Evolutionary conservation across 2,329 filamentous ascomycete species (phyloP).

Genomic region (Alternaria infectoria): DNA sequence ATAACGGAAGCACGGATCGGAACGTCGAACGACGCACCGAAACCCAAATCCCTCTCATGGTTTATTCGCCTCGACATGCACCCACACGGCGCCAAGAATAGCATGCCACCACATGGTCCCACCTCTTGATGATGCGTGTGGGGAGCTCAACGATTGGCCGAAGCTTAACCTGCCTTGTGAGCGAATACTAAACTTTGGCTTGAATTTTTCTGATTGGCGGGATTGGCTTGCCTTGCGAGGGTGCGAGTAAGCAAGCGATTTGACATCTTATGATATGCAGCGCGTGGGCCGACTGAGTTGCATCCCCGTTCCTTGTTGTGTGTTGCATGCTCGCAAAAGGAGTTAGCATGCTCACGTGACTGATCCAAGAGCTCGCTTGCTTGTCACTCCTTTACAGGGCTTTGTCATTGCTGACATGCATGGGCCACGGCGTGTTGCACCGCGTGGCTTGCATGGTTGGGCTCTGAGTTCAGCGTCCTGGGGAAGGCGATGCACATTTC

Average conservation of each 20-base stretch:
- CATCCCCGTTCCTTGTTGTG: neutral
- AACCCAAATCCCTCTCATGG: neutral
- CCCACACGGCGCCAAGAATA: neutral
- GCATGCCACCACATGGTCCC: neutral
- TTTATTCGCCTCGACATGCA: neutral
- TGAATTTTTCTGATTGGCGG: neutral
- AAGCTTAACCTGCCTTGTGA: neutral
- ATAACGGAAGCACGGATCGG: constrained; percentile 10
- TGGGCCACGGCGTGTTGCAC: constrained; percentile 8
- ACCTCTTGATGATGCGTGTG: constrained; percentile 1
- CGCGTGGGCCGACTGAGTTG: neutral
- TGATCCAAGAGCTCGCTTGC: neutral
- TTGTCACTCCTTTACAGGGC: neutral
- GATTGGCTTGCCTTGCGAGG: neutral
- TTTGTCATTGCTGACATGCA: constrained; percentile 8
- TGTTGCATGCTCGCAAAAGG: neutral
- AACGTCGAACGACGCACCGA: constrained; percentile 11
- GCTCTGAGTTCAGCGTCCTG: neutral
- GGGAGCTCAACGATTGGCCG: constrained; percentile 5
- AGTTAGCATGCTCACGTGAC: constrained; percentile 4
- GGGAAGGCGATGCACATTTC: neutral
- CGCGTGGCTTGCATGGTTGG: constrained; percentile 16
- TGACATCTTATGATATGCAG: neutral
- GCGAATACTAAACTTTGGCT: neutral
- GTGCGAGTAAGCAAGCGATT: neutral